Conservation (phyloP, 2,329 filamentous ascomycete genomes). For the Anthostomella pinea region DNA sequence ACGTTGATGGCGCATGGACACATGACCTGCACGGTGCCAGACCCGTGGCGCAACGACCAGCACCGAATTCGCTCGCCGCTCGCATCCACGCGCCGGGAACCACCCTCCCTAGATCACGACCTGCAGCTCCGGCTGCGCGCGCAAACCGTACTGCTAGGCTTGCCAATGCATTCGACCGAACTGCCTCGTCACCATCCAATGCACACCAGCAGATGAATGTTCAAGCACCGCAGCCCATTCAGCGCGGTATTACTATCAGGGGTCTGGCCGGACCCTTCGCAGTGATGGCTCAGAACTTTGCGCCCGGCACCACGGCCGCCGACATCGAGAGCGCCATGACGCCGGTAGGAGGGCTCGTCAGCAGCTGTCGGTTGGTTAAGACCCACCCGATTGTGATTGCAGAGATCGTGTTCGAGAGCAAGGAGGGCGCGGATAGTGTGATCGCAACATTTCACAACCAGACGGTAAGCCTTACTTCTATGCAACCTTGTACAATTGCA, state of each 20-base stretch:
- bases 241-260: conserved; percentile 62
- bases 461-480: conserved; percentile 58
- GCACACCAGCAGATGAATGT: conserved; percentile 36
- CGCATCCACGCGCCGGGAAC: conserved; percentile 44
- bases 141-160: conserved; percentile 39
- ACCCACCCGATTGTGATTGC: conserved; percentile 70
- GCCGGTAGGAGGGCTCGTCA: conserved; percentile 67
- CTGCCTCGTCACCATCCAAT: conserved; percentile 34
- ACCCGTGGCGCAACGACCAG: conserved; percentile 39
- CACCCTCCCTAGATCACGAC: conserved; percentile 19
- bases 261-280: conserved; percentile 71
- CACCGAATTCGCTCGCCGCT: conserved; percentile 42
- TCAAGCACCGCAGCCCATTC: conserved; percentile 17
- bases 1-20: conserved; percentile 67
- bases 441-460: conserved; percentile 76
- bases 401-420: conserved; percentile 72
- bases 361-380: conserved; percentile 66
- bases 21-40: conserved; percentile 61
- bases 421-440: conserved; percentile 70
- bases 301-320: conserved; percentile 74
- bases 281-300: conserved; percentile 78
- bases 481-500: too few species aligned
- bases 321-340: conserved; percentile 81
- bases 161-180: conserved; percentile 43
- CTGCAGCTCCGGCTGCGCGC: conserved; percentile 24